These are phyloP conservation scores for Maudiozyma humilis DNA, from an alignment of 1,139 yeast species.

Conservation along the genomic window DNA sequence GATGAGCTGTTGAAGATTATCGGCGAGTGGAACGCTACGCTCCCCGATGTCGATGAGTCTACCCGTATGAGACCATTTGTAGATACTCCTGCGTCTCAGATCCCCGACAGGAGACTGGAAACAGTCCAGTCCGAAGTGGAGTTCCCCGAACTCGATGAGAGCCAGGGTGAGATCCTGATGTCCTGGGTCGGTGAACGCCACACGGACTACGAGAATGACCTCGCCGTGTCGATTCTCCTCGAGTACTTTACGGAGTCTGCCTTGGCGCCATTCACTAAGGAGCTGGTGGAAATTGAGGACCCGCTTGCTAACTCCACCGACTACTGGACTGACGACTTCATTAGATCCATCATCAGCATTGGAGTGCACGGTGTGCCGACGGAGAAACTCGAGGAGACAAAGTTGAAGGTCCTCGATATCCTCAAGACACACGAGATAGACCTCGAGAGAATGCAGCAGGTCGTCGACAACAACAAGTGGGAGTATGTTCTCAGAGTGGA, in stretches of 20 bases:
- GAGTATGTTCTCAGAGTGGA: slow-evolving; percentile 61
- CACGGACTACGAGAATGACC: slow-evolving; percentile 43
- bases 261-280: slow-evolving; percentile 55
- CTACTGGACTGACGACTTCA: slow-evolving; percentile 62
- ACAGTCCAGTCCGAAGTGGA: slow-evolving; percentile 45
- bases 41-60: slow-evolving; percentile 34
- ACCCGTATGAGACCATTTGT: slow-evolving; percentile 66
- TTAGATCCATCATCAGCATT: slow-evolving; percentile 50
- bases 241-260: slow-evolving; percentile 72
- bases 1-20: slow-evolving; percentile 55
- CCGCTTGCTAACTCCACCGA: slow-evolving; percentile 74
- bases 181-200: slow-evolving; percentile 80
- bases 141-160: slow-evolving; percentile 86
- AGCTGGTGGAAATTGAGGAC: slow-evolving; percentile 70
- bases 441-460: slow-evolving; percentile 53
- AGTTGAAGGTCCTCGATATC: slow-evolving; percentile 42
- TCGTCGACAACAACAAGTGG: slow-evolving; percentile 57
- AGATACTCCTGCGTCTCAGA: slow-evolving; percentile 51
- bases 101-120: slow-evolving; percentile 31
- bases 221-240: slow-evolving; percentile 68
- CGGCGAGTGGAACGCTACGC: slow-evolving; percentile 52
- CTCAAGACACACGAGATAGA: slow-evolving; percentile 56
- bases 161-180: slow-evolving; percentile 66
- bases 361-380: slow-evolving; percentile 72
- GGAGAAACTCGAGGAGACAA: slow-evolving; percentile 47